phyloP scores from a whole-genome alignment of 352 stramenopile genomes.

The Globisporangium cystogenes region DNA sequence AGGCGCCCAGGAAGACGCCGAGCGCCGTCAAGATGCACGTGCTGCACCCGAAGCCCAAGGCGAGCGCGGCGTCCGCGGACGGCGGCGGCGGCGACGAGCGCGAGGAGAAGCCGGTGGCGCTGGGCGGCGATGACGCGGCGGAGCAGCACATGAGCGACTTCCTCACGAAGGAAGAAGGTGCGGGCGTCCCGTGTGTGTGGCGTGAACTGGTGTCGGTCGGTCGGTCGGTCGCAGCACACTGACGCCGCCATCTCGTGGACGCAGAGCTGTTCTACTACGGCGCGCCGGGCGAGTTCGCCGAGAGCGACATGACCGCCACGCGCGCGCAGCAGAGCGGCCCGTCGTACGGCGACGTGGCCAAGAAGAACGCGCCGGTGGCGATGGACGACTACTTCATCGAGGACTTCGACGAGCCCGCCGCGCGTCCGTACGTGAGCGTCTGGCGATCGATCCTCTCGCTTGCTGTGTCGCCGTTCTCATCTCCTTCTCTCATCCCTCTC shows the following conservation, averaged over 20 bases:
- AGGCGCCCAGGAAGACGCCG: conserved; percentile 11
- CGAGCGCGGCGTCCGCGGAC: conserved; percentile 12
- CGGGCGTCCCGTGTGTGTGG: not conserved
- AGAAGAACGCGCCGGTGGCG: conserved; percentile 24
- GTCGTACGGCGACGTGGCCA: conserved; percentile 49
- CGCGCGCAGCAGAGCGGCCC: conserved; percentile 16
- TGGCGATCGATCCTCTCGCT: not conserved
- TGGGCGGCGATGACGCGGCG: conserved; percentile 14
- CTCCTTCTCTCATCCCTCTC: too few species aligned
- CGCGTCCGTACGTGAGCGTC: conserved; percentile 51
- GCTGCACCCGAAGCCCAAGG: conserved; percentile 22
- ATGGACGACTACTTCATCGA: conserved; percentile 20
- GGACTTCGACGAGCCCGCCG: conserved; percentile 29
- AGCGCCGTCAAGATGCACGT: conserved; percentile 26
- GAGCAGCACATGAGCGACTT: conserved; percentile 60
- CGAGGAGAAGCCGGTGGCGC: conserved; percentile 25
- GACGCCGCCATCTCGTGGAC: not conserved
- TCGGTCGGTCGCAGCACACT: too few species aligned
- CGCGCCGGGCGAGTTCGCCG: conserved; percentile 56
- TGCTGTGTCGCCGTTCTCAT: too few species aligned
- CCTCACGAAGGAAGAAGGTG: conserved; percentile 76
- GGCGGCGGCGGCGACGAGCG: conserved; percentile 24
- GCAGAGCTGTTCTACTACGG: conserved; percentile 78
- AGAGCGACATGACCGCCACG: conserved; percentile 14
- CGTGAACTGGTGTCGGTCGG: too few species aligned